Evolutionary conservation across 1,284 basidiomycete species (phyloP).

Genomic region (Pseudozyma sp.): DNA sequence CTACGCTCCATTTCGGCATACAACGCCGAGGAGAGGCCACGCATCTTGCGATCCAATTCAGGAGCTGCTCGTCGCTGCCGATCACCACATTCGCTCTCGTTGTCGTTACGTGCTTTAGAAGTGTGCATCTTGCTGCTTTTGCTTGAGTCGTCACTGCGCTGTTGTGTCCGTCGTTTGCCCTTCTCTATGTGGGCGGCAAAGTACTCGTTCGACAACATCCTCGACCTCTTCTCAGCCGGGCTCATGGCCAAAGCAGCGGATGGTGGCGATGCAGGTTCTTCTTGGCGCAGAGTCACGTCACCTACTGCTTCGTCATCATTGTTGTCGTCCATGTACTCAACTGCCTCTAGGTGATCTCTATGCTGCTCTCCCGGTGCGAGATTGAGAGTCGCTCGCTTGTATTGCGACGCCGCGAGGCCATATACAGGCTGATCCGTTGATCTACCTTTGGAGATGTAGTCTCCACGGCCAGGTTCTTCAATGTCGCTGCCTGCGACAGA

Average conservation of each 20-base stretch:
- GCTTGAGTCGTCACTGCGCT: constrained; percentile 9
- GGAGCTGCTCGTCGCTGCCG: neutral
- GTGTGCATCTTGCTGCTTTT: neutral
- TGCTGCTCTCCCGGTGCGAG: constrained; percentile 22
- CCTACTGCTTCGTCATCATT: constrained; percentile 10
- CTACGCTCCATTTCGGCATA: constrained; percentile 49
- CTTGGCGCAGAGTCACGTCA: constrained; percentile 15
- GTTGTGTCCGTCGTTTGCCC: constrained; percentile 3
- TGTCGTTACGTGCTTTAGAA: no score
- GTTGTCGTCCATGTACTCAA: constrained; percentile 7
- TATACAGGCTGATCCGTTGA: constrained; percentile 16
- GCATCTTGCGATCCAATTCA: constrained; percentile 31
- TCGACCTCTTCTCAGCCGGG: constrained; percentile 37
- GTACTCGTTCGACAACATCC: constrained; percentile 33
- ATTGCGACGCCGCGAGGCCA: constrained; percentile 24
- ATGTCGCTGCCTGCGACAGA: constrained; percentile 40
- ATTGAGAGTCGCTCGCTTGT: constrained; percentile 34
- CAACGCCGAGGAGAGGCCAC: constrained; percentile 33
- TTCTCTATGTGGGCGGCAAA: constrained; percentile 31
- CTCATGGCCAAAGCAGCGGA: constrained; percentile 14
- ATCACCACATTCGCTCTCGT: neutral
- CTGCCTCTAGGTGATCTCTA: constrained; percentile 1
- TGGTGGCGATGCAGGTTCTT: constrained; percentile 4
- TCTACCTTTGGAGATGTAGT: constrained; percentile 41
- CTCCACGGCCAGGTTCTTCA: constrained; percentile 29